phyloP scores from a whole-genome alignment of 2,329 filamentous ascomycete species.

The Pestalotiopsis sp. region DNA sequence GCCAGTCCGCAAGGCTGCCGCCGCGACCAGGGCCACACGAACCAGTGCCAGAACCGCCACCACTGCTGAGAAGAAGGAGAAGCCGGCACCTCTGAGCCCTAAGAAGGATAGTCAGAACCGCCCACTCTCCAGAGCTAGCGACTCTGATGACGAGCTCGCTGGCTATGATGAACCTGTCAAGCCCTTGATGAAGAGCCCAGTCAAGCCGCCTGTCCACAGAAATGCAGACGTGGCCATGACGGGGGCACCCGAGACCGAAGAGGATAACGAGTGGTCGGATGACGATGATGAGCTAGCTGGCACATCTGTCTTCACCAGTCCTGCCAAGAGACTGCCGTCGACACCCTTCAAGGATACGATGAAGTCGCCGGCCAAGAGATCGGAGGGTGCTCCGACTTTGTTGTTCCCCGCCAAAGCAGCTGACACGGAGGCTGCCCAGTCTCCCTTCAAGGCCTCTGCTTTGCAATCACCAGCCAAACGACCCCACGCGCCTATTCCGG shows the following conservation, averaged over 20 bases:
- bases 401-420: conserved; percentile 27
- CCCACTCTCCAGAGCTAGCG: conserved; percentile 42
- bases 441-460: conserved; percentile 48
- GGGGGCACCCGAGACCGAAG: conserved; percentile 23
- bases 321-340: conserved; percentile 54
- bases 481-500: conserved; percentile 27
- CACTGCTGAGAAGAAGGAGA: conserved; percentile 37
- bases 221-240: conserved; percentile 32
- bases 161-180: conserved; percentile 52
- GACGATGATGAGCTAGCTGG: conserved; percentile 32
- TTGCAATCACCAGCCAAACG: conserved; percentile 57
- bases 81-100: conserved; percentile 58
- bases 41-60: conserved; percentile 34
- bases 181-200: conserved; percentile 56
- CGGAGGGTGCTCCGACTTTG: conserved; percentile 42
- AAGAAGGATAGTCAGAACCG: conserved; percentile 64
- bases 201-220: conserved; percentile 47
- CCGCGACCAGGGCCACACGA: conserved; percentile 36
- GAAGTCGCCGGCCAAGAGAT: conserved; percentile 56
- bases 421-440: conserved; percentile 35
- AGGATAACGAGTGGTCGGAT: conserved; percentile 22
- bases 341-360: conserved; percentile 58
- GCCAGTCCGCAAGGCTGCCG: conserved; percentile 50
- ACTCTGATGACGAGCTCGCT: conserved; percentile 63
- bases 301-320: conserved; percentile 49